Conservation (phyloP, 2,329 filamentous ascomycete species). For the Aspergillus sp. region DNA sequence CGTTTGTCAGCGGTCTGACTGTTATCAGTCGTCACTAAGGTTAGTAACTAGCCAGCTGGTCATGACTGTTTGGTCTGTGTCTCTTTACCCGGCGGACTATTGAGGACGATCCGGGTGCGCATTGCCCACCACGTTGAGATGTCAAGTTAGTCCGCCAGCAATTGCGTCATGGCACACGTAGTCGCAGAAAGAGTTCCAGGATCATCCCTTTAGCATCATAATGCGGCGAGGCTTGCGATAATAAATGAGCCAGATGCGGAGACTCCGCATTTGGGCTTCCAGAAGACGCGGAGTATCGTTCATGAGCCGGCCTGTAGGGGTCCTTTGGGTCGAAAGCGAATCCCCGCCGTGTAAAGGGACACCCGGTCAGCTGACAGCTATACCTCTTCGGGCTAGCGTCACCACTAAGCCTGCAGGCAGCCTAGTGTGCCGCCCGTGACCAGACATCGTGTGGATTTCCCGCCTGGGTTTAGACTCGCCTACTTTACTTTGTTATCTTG, state of each 20-base stretch:
- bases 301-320: not conserved
- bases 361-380: constrained; percentile 6
- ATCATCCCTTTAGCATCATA: not conserved
- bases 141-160: not conserved
- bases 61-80: not conserved
- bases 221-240: not conserved
- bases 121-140: not conserved
- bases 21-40: too few relatives aligned
- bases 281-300: constrained; percentile 9
- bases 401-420: not conserved
- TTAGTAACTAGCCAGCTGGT: not conserved
- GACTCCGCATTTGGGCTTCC: constrained; percentile 6
- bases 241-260: constrained; percentile 2
- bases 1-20: not conserved
- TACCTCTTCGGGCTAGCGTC: not conserved
- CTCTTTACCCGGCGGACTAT: not conserved
- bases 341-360: constrained; percentile 7
- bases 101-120: not conserved
- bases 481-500: not conserved
- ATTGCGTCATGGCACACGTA: constrained; percentile 2
- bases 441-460: constrained; percentile 2
- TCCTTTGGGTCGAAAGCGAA: not conserved
- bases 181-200: not conserved
- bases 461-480: not conserved
- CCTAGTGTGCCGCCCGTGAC: not conserved